A percentile compares a stretch with the other conserved stretches of the same genome.
These are phyloP conservation scores for Dissoconium aciculare DNA, from an alignment of 2,329 filamentous ascomycete genomes.

Conservation along the genomic window DNA sequence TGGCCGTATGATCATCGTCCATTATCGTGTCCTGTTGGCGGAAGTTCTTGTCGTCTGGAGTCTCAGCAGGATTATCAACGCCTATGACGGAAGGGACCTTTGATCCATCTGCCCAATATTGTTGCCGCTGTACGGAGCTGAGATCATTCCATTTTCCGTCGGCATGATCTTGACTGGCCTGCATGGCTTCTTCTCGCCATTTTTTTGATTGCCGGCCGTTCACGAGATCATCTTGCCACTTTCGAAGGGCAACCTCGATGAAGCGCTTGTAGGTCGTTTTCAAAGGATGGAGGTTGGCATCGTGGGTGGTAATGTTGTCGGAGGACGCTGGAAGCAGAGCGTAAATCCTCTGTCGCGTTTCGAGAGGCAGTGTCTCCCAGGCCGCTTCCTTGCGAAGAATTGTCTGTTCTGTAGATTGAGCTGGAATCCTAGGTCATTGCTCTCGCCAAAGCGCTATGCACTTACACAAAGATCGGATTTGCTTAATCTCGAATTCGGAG, in stretches of 20 bases:
- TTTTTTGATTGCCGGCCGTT: constrained; percentile 41
- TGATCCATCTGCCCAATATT: constrained; percentile 48
- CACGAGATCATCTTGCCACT: constrained; percentile 41
- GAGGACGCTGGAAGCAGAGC: constrained; percentile 17
- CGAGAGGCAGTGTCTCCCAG: constrained; percentile 16
- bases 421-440: too few species aligned
- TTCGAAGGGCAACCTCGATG: constrained; percentile 39
- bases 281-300: constrained; percentile 26
- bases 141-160: constrained; percentile 43
- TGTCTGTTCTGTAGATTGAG: constrained; percentile 12
- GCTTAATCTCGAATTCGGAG: constrained; percentile 15
- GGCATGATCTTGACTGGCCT: constrained; percentile 37
- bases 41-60: too few species aligned
- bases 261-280: constrained; percentile 31
- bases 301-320: constrained; percentile 18
- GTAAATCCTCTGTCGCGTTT: constrained; percentile 17
- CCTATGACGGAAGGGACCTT: too few species aligned
- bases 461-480: constrained; percentile 16
- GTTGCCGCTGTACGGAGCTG: constrained; percentile 40
- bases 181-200: constrained; percentile 41
- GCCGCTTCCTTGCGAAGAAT: constrained; percentile 18
- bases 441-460: too few species aligned
- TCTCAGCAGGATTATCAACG: too few species aligned
- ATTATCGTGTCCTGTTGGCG: constrained; percentile 4
- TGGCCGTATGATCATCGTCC: constrained; percentile 3